Evolutionary conservation across 1,284 basidiomycete species (phyloP).

Genomic region (Pseudozyma sp.): DNA sequence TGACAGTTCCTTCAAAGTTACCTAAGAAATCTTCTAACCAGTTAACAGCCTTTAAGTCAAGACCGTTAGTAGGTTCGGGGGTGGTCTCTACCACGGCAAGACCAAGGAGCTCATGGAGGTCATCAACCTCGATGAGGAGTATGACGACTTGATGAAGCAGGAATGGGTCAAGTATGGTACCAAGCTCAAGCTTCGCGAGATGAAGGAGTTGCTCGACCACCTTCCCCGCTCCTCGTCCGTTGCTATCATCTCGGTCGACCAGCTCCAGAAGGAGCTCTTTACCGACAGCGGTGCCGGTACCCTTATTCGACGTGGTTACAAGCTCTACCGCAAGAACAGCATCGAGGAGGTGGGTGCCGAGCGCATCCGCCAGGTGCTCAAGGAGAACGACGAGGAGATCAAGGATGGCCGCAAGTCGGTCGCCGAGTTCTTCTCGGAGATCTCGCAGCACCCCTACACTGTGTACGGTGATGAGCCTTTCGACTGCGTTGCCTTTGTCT

Average conservation of each 20-base stretch:
- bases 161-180: constrained; percentile 99
- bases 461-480: constrained; percentile 98
- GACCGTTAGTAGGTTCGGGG: too few relatives aligned
- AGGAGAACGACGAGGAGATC: constrained; percentile 94
- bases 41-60: too few relatives aligned
- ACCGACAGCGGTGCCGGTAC: constrained; percentile 98
- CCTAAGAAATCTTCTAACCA: too few relatives aligned
- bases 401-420: constrained; percentile 85
- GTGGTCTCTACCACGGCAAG: constrained; percentile 96
- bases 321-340: constrained; percentile 88
- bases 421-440: constrained; percentile 84
- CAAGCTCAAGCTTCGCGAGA: constrained; percentile 98
- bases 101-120: constrained; percentile 76
- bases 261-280: constrained; percentile 97
- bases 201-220: constrained; percentile 98
- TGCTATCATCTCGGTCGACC: constrained; percentile 93
- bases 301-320: constrained; percentile 96
- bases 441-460: constrained; percentile 79
- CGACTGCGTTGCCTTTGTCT: constrained; percentile 93
- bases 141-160: constrained; percentile 95
- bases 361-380: constrained; percentile 75
- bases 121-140: constrained; percentile 99
- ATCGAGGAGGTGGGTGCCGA: constrained; percentile 90
- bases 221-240: constrained; percentile 97
- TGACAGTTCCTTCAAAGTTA: too few relatives aligned